A percentile compares a stretch with the other conserved stretches of the same genome.
Conservation (phyloP, 116 monocot species). For the Zostera marina region DNA sequence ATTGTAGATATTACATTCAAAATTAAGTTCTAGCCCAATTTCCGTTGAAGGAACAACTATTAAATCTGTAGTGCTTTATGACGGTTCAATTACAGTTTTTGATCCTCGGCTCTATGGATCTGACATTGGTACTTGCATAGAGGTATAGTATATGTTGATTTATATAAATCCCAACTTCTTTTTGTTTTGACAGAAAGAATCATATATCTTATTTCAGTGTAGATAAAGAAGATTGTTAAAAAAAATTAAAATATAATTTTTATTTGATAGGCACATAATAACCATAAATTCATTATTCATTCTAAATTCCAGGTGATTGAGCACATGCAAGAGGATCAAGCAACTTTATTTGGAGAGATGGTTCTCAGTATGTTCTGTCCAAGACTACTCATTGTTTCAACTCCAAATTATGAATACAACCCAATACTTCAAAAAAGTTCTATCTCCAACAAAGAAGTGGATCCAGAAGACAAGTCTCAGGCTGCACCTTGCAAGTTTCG, state of each 20-base stretch:
- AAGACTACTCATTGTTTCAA: slow-evolving; percentile 61
- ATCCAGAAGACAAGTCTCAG: slow-evolving; percentile 35
- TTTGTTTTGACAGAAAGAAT: not conserved
- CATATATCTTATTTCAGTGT: not conserved
- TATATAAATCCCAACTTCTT: not conserved
- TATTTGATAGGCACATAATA: not conserved
- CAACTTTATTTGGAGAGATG: slow-evolving; percentile 55
- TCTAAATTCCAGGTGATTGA: slow-evolving; percentile 65
- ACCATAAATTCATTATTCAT: not conserved
- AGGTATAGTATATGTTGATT: slow-evolving; percentile 45
- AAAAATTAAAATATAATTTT: not conserved
- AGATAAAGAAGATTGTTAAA: too few relatives aligned
- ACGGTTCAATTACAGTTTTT: slow-evolving; percentile 85
- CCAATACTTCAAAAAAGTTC: slow-evolving; percentile 58
- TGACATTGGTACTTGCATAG: slow-evolving; percentile 88
- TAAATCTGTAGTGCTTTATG: slow-evolving; percentile 52
- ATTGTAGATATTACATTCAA: slow-evolving; percentile 71
- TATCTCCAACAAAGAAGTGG: slow-evolving; percentile 39
- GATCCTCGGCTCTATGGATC: slow-evolving; percentile 58
- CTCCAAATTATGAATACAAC: slow-evolving; percentile 96
- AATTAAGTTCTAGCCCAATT: slow-evolving; percentile 26
- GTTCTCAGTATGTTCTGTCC: slow-evolving; percentile 65
- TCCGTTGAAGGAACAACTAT: slow-evolving; percentile 16
- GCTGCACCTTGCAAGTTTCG: slow-evolving; percentile 46
- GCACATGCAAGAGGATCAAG: slow-evolving; percentile 91